These are phyloP conservation scores for Colletotrichum endophyticum DNA, from an alignment of 2,329 filamentous ascomycete genomes.

Conservation along the genomic window DNA sequence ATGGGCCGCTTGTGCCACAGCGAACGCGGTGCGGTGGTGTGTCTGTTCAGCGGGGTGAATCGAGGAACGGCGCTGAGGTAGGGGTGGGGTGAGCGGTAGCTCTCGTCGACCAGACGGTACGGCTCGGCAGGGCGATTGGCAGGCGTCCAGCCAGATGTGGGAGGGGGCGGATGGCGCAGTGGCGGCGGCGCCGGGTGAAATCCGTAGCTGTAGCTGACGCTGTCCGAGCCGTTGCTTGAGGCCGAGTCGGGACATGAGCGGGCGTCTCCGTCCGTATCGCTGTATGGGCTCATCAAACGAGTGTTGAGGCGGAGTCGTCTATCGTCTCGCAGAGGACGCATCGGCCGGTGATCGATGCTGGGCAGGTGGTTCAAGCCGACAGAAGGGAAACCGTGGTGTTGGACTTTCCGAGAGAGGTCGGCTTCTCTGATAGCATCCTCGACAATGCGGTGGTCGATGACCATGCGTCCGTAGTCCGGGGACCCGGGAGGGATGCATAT, in stretches of 20 bases:
- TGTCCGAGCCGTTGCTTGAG: slow-evolving; percentile 18
- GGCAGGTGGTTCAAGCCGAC: background rate
- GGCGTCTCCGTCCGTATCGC: slow-evolving; percentile 45
- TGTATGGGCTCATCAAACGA: slow-evolving; percentile 38
- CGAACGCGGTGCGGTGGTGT: background rate
- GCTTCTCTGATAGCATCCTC: slow-evolving; percentile 56
- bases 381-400: slow-evolving; percentile 27
- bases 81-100: slow-evolving; percentile 35
- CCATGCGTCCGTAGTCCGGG: slow-evolving; percentile 69
- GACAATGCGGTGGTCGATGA: slow-evolving; percentile 65
- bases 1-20: slow-evolving; percentile 30
- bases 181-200: background rate
- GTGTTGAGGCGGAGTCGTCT: slow-evolving; percentile 28
- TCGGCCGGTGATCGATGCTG: background rate
- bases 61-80: slow-evolving; percentile 51
- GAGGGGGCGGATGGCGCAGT: background rate
- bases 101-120: slow-evolving; percentile 17
- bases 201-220: slow-evolving; percentile 3
- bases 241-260: slow-evolving; percentile 27
- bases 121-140: slow-evolving; percentile 26
- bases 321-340: slow-evolving; percentile 24
- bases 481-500: slow-evolving; percentile 71
- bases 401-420: slow-evolving; percentile 41
- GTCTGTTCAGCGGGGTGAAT: slow-evolving; percentile 25
- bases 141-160: slow-evolving; percentile 29